Evolutionary conservation across 345 rosid genomes (phyloP).

Genomic region (Gossypium arboreum): DNA sequence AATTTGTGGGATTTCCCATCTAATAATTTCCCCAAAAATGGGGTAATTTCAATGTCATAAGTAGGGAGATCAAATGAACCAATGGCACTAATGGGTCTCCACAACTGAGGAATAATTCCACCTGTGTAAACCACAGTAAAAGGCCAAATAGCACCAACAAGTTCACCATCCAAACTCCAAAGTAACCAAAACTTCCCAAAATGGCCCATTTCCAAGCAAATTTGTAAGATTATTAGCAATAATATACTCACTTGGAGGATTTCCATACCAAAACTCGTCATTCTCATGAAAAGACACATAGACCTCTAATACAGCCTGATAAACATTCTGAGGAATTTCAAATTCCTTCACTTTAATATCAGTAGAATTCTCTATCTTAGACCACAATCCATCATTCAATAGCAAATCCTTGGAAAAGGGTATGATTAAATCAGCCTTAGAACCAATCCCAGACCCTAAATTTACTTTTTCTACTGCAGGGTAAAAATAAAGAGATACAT

Average conservation of each 20-base stretch:
- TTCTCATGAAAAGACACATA: slow-evolving; percentile 17
- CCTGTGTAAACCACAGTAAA: slow-evolving; percentile 86
- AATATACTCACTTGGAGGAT: slow-evolving; percentile 63
- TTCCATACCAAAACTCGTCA: slow-evolving; percentile 84
- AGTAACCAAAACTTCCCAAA: slow-evolving; percentile 75
- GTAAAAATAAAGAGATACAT: slow-evolving; percentile 57
- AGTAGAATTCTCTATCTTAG: background rate
- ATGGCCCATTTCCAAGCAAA: slow-evolving; percentile 71
- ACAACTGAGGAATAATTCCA: slow-evolving; percentile 67
- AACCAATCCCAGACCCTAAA: slow-evolving; percentile 27
- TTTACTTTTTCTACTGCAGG: slow-evolving; percentile 26
- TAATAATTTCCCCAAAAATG: slow-evolving; percentile 51
- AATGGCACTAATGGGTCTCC: slow-evolving; percentile 78
- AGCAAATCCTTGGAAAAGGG: slow-evolving; percentile 68
- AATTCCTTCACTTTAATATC: background rate
- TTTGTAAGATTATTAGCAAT: slow-evolving; percentile 48
- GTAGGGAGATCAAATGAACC: slow-evolving; percentile 86
- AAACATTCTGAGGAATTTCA: background rate
- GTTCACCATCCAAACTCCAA: slow-evolving; percentile 60
- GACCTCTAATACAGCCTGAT: background rate
- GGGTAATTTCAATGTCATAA: slow-evolving; percentile 76
- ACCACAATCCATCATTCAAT: slow-evolving; percentile 49
- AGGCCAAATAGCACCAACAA: slow-evolving; percentile 78
- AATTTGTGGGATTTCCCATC: slow-evolving; percentile 61
- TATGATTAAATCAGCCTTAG: slow-evolving; percentile 65